These are phyloP conservation scores for Tieghemiomyces parasiticus DNA, from an alignment of 192 early-diverging fungal genomes.

Conservation along the genomic window DNA sequence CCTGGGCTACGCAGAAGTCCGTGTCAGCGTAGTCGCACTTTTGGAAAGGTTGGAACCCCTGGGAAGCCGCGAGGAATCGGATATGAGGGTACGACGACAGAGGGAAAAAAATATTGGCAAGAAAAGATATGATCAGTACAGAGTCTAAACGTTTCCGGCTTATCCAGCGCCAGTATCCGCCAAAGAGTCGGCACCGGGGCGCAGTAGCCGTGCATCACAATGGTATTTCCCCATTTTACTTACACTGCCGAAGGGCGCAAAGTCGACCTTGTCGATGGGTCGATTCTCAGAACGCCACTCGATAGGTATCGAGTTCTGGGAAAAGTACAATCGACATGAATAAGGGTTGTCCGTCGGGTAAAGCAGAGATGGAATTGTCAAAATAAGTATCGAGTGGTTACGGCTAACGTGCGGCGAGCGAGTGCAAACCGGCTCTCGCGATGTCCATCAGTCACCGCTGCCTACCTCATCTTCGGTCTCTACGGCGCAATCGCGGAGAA, in stretches of 20 bases:
- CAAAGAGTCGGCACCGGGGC: neutral
- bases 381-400: too few species aligned
- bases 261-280: constrained; percentile 56
- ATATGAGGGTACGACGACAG: too few species aligned
- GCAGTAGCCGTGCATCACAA: constrained; percentile 7
- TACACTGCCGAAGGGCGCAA: constrained; percentile 38
- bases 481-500: constrained; percentile 73
- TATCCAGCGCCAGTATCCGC: neutral
- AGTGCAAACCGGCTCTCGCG: too few species aligned
- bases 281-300: constrained; percentile 15
- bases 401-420: too few species aligned
- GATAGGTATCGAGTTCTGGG: neutral
- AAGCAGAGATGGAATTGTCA: too few species aligned
- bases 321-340: too few species aligned
- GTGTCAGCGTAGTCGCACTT: constrained; percentile 41
- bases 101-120: too few species aligned
- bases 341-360: too few species aligned
- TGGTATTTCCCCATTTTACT: constrained; percentile 22
- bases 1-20: constrained; percentile 84
- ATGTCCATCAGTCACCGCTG: constrained; percentile 34
- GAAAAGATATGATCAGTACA: too few species aligned
- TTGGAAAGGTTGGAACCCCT: neutral
- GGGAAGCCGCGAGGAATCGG: too few species aligned
- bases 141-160: constrained; percentile 9
- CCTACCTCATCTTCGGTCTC: constrained; percentile 58